Percentiles rank a stretch among this genome's conserved stretches.
phyloP scores from a whole-genome alignment of 352 stramenopile genomes.

The Pythium apleroticum region DNA sequence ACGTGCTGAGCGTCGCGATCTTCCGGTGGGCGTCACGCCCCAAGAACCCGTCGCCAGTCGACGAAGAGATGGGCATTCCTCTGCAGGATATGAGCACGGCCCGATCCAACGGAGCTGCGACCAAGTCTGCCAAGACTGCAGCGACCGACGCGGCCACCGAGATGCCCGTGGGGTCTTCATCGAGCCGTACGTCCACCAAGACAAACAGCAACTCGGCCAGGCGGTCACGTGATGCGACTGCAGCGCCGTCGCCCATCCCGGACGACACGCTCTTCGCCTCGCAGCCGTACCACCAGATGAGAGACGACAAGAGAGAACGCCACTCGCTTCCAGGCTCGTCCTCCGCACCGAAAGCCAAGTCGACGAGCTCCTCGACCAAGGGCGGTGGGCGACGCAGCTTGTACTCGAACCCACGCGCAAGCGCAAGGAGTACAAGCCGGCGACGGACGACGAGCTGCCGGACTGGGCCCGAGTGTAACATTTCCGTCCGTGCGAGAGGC shows the following conservation, averaged over 20 bases:
- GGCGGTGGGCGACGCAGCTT: constrained; percentile 23
- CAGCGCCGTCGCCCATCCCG: constrained; percentile 6
- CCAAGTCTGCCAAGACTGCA: neutral
- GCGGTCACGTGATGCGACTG: neutral
- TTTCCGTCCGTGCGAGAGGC: neutral
- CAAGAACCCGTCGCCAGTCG: neutral
- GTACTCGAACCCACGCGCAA: constrained; percentile 16
- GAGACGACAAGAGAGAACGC: constrained; percentile 10
- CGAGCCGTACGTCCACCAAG: constrained; percentile 9
- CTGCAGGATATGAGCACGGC: constrained; percentile 10
- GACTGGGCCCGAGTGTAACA: constrained; percentile 27
- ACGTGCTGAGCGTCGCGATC: constrained; percentile 26
- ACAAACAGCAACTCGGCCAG: neutral
- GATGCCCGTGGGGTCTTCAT: neutral
- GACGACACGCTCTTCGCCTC: constrained; percentile 24
- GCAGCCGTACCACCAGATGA: constrained; percentile 24
- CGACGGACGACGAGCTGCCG: constrained; percentile 23
- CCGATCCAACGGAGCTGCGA: neutral
- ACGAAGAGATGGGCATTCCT: constrained; percentile 27
- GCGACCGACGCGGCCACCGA: neutral
- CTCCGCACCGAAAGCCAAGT: constrained; percentile 3
- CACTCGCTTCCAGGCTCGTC: constrained; percentile 20
- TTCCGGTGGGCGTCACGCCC: constrained; percentile 23
- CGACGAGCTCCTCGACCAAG: constrained; percentile 12
- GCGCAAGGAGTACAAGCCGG: constrained; percentile 7